Evolutionary conservation across 2,329 filamentous ascomycete genomes (phyloP).

Genomic region (Monilinia fructicola): DNA sequence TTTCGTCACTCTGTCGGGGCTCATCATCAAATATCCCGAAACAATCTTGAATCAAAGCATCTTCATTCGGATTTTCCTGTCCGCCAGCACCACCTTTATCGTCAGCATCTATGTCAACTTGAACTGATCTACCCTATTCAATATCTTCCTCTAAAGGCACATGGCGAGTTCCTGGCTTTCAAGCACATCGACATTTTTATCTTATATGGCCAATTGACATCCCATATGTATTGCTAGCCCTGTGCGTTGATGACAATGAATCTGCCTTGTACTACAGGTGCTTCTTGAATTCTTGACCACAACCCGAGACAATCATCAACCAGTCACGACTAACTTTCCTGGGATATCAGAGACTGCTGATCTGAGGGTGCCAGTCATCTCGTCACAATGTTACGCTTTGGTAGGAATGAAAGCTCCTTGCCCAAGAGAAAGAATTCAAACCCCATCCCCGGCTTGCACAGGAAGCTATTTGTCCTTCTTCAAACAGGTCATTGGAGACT

Average conservation of each 20-base stretch:
- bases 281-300: background rate
- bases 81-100: background rate
- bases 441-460: background rate
- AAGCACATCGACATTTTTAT: background rate
- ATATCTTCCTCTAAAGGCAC: background rate
- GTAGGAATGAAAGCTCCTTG: background rate
- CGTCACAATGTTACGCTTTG: too few relatives aligned
- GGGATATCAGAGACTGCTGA: background rate
- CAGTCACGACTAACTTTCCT: background rate
- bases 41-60: background rate
- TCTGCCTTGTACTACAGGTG: background rate
- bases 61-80: background rate
- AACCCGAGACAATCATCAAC: background rate
- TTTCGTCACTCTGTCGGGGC: background rate
- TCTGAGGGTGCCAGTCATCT: background rate
- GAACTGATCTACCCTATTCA: background rate
- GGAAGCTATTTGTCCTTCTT: background rate
- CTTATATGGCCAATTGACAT: background rate
- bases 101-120: background rate
- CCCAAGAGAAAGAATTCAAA: background rate
- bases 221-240: background rate
- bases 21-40: slow-evolving; percentile 2
- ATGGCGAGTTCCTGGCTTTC: background rate
- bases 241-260: background rate
- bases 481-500: background rate